phyloP scores from a whole-genome alignment of 1,139 yeast species.

The Candida sp. region DNA sequence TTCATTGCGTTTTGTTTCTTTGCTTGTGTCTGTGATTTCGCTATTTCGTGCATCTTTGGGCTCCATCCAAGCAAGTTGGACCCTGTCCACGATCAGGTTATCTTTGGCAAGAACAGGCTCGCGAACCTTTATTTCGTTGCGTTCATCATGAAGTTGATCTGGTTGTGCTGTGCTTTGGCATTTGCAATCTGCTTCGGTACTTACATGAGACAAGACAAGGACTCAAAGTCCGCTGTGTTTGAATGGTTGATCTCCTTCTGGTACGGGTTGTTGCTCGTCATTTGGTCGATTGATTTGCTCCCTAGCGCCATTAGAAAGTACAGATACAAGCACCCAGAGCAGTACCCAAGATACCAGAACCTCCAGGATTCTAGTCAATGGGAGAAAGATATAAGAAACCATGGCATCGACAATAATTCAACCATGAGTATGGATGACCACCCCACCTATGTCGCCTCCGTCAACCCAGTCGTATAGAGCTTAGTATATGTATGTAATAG shows the following conservation, averaged over 20 bases:
- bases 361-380: slow-evolving; percentile 7
- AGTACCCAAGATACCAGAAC: slow-evolving; percentile 7
- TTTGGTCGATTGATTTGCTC: slow-evolving; percentile 72
- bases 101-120: slow-evolving; percentile 43
- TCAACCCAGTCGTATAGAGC: slow-evolving; percentile 5
- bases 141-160: slow-evolving; percentile 56
- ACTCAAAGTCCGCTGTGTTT: slow-evolving; percentile 58
- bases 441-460: slow-evolving; percentile 6
- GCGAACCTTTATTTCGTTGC: slow-evolving; percentile 53
- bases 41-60: slow-evolving; percentile 67
- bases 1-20: slow-evolving; percentile 76
- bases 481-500: too few relatives aligned
- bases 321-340: slow-evolving; percentile 27
- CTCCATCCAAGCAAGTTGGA: slow-evolving; percentile 44
- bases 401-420: not conserved
- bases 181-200: slow-evolving; percentile 75
- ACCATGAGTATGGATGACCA: slow-evolving; percentile 6
- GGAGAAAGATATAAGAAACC: slow-evolving; percentile 10
- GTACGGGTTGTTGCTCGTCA: slow-evolving; percentile 72
- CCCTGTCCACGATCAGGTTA: slow-evolving; percentile 43
- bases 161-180: slow-evolving; percentile 72
- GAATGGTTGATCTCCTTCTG: slow-evolving; percentile 89
- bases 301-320: slow-evolving; percentile 56
- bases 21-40: slow-evolving; percentile 63
- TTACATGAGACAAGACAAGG: slow-evolving; percentile 36